Evolutionary conservation across 1,139 yeast species (phyloP).

Genomic region (Zygoascus hellenicus): DNA sequence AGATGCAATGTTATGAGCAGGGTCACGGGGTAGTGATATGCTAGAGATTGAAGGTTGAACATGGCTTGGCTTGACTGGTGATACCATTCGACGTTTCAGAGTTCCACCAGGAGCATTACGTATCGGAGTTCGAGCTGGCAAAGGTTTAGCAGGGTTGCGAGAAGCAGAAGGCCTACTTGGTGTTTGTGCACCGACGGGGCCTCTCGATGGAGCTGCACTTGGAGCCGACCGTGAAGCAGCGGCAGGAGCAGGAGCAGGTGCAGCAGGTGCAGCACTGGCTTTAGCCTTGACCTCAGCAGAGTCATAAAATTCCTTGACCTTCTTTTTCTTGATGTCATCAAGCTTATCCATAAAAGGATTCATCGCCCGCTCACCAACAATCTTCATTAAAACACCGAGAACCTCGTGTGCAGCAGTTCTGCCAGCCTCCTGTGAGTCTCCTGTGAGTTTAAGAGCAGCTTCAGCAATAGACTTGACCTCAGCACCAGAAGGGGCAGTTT

Average conservation of each 20-base stretch:
- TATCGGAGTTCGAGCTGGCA: conserved; percentile 9
- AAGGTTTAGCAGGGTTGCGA: conserved; percentile 4
- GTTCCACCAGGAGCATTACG: conserved; percentile 8
- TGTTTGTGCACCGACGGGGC: background rate
- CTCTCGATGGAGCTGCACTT: background rate
- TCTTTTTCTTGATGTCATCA: conserved; percentile 63
- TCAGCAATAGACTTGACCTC: conserved; percentile 57
- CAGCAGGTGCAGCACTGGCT: conserved; percentile 22
- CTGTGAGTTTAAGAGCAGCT: conserved; percentile 52
- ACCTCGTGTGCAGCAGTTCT: conserved; percentile 74
- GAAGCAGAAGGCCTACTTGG: conserved; percentile 5
- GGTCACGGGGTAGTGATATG: conserved; percentile 9
- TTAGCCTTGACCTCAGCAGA: conserved; percentile 50
- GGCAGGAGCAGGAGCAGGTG: conserved; percentile 18
- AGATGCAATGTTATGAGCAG: conserved; percentile 3
- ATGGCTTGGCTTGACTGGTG: conserved; percentile 8
- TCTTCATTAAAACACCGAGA: conserved; percentile 77
- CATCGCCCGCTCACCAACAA: conserved; percentile 68
- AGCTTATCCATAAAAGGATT: conserved; percentile 55
- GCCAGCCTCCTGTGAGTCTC: conserved; percentile 82
- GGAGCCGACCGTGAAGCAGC: conserved; percentile 1
- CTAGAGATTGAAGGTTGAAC: conserved; percentile 9
- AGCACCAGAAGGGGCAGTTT: conserved; percentile 43
- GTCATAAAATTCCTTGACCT: conserved; percentile 57
- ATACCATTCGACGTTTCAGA: conserved; percentile 10